Conservation (phyloP, 2,329 filamentous ascomycete genomes). For the Ploettnerulaceae sp. region DNA sequence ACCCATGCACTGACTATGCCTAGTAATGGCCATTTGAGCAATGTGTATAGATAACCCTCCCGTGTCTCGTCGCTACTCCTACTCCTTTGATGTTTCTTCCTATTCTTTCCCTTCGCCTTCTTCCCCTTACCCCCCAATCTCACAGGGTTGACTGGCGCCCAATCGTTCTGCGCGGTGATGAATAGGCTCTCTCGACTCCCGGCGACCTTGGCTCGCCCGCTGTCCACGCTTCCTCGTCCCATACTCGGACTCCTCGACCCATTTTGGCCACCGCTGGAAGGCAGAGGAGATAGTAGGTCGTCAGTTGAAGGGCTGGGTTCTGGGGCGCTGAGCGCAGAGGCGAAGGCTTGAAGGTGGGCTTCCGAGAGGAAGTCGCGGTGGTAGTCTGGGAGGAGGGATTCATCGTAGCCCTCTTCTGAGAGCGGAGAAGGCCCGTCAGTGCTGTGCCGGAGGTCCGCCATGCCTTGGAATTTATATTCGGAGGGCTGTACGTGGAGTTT, state of each 20-base stretch:
- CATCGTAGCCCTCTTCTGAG: conserved; percentile 64
- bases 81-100: conserved; percentile 27
- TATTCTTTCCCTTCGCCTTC: conserved; percentile 34
- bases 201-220: conserved; percentile 11
- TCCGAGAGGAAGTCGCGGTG: conserved; percentile 71
- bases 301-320: conserved; percentile 63
- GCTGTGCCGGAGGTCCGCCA: conserved; percentile 33
- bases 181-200: conserved; percentile 41
- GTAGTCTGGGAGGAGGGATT: conserved; percentile 68
- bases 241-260: conserved; percentile 5
- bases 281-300: conserved; percentile 36
- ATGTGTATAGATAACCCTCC: conserved; percentile 83
- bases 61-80: conserved; percentile 86
- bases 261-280: not conserved
- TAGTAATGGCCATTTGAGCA: conserved; percentile 90
- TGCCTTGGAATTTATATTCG: conserved; percentile 9
- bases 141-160: conserved; percentile 70
- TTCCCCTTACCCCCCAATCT: conserved; percentile 36
- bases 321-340: conserved; percentile 74
- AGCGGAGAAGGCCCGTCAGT: conserved; percentile 51
- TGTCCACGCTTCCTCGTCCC: conserved; percentile 9
- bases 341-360: conserved; percentile 72
- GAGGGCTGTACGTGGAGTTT: no score
- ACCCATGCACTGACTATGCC: conserved; percentile 79
- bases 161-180: conserved; percentile 91